Evolutionary conservation across 768 basidiomycete species (phyloP).

Genomic region (Leucocoprinus leucothites): DNA sequence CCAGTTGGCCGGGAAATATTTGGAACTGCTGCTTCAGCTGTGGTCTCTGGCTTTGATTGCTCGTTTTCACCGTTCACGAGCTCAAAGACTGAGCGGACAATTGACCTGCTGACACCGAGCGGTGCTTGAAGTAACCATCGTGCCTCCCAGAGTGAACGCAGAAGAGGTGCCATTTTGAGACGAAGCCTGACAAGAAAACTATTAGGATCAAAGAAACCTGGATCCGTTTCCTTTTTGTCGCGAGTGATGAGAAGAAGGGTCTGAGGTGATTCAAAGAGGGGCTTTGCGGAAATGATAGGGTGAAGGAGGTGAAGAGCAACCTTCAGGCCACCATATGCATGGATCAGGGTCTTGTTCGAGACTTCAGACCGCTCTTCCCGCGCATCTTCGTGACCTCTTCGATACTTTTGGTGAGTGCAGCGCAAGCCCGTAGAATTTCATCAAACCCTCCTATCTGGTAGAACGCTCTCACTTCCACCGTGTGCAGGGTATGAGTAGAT

Average conservation of each 20-base stretch:
- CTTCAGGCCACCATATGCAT: slow-evolving; percentile 80
- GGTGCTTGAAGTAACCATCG: slow-evolving; percentile 80
- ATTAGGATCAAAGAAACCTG: slow-evolving; percentile 80
- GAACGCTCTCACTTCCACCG: slow-evolving; percentile 76
- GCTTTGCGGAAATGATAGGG: slow-evolving; percentile 74
- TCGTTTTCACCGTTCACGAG: slow-evolving; percentile 83
- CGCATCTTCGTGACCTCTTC: slow-evolving; percentile 45
- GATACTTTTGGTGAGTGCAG: slow-evolving; percentile 53
- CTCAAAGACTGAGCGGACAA: slow-evolving; percentile 76
- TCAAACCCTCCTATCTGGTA: slow-evolving; percentile 70
- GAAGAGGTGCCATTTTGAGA: slow-evolving; percentile 60
- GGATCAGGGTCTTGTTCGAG: slow-evolving; percentile 62
- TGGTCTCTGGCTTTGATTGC: slow-evolving; percentile 49
- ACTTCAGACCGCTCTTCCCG: slow-evolving; percentile 55
- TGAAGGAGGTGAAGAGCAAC: slow-evolving; percentile 75
- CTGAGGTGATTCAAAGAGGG: slow-evolving; percentile 84
- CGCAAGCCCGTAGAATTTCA: slow-evolving; percentile 57
- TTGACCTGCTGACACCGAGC: slow-evolving; percentile 66
- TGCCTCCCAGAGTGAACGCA: slow-evolving; percentile 76
- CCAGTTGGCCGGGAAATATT: slow-evolving; percentile 36
- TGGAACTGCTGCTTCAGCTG: slow-evolving; percentile 29
- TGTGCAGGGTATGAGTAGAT: slow-evolving; percentile 71
- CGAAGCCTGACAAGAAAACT: slow-evolving; percentile 86
- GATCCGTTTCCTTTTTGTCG: slow-evolving; percentile 76
- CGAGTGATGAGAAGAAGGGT: slow-evolving; percentile 67